Percentiles rank a stretch among this genome's conserved stretches.
Evolutionary conservation across 352 stramenopile genomes (phyloP).

Genomic region (Elongisporangium undulatum): DNA sequence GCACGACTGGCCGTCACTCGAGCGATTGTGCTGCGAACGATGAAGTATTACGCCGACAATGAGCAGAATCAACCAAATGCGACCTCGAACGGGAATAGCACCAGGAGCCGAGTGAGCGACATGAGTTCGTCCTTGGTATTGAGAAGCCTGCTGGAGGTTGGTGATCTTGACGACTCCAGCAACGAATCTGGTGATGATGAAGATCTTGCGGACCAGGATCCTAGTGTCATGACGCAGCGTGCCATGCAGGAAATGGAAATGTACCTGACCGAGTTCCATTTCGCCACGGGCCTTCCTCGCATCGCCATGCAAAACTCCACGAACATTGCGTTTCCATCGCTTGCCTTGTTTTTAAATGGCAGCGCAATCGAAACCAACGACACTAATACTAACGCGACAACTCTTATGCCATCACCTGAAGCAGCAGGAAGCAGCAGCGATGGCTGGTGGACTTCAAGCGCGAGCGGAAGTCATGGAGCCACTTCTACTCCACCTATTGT

Average conservation of each 20-base stretch:
- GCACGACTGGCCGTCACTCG: slow-evolving; percentile 18
- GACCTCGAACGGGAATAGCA: neutral
- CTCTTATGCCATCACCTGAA: neutral
- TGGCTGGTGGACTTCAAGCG: neutral
- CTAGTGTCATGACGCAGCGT: slow-evolving; percentile 11
- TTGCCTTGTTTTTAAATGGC: slow-evolving; percentile 19
- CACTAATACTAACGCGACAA: neutral
- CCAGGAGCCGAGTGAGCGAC: slow-evolving; percentile 3
- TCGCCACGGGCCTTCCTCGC: slow-evolving; percentile 47
- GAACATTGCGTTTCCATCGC: slow-evolving; percentile 23
- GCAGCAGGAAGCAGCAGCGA: neutral
- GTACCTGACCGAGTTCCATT: slow-evolving; percentile 44
- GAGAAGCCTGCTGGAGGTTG: neutral
- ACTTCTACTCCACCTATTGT: neutral
- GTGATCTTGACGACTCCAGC: neutral
- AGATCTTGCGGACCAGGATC: neutral
- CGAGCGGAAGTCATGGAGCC: neutral
- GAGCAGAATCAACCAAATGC: neutral
- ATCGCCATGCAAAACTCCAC: slow-evolving; percentile 22
- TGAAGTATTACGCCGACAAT: slow-evolving; percentile 10
- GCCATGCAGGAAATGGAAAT: slow-evolving; percentile 24
- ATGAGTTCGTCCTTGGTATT: neutral
- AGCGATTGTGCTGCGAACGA: slow-evolving; percentile 18
- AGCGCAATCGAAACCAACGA: neutral
- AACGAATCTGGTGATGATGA: slow-evolving; percentile 1